phyloP scores from a whole-genome alignment of 495 filamentous ascomycete species.

The Xylaria sp. region DNA sequence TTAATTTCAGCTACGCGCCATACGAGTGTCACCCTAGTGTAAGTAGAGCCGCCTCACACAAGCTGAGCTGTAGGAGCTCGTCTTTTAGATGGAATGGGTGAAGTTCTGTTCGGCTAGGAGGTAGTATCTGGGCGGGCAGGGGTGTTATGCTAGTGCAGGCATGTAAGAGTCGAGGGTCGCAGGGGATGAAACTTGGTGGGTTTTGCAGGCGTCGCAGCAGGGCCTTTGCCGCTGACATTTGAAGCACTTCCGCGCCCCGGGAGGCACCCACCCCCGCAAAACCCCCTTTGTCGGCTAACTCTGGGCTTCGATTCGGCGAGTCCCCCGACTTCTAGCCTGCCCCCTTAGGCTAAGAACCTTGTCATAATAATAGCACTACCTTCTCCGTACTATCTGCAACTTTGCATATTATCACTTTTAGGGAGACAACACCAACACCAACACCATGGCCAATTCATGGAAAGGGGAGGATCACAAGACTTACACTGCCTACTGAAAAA shows the following conservation, averaged over 20 bases:
- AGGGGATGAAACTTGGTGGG: constrained; percentile 39
- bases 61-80: not conserved
- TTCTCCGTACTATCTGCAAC: not conserved
- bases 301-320: constrained; percentile 6
- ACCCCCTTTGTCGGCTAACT: constrained; percentile 20
- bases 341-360: not conserved
- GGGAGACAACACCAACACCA: not conserved
- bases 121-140: not conserved
- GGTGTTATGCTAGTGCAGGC: not conserved
- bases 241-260: constrained; percentile 44
- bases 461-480: not conserved
- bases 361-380: not conserved
- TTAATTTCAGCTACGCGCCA: not conserved
- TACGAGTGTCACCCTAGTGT: not conserved
- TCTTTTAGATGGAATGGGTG: not conserved
- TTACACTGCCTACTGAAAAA: not conserved
- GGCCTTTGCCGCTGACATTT: constrained; percentile 29
- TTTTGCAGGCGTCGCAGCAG: constrained; percentile 42
- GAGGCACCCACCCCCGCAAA: constrained; percentile 26
- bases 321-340: not conserved
- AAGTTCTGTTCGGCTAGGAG: not conserved
- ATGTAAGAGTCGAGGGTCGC: constrained; percentile 20
- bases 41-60: constrained; percentile 1
- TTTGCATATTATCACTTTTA: not conserved
- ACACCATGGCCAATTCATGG: not conserved